Evolutionary conservation across 805 yeast genomes (phyloP).

Genomic region (Hanseniaspora hatyaiensis): DNA sequence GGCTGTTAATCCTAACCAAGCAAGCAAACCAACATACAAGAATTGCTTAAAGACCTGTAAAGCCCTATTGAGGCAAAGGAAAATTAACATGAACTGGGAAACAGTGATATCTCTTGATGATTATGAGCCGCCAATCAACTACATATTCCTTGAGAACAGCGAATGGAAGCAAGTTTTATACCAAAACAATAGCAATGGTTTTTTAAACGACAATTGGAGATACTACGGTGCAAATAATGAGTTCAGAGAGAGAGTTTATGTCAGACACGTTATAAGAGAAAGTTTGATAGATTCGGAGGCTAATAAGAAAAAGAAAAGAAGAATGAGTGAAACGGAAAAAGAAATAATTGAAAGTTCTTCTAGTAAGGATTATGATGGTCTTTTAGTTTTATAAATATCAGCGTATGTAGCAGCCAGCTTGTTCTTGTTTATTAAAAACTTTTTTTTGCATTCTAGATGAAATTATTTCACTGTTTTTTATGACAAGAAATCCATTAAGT

Average conservation of each 20-base stretch:
- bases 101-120: slow-evolving; percentile 5
- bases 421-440: no score
- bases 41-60: slow-evolving; percentile 2
- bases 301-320: no score
- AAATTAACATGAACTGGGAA: slow-evolving; percentile 9
- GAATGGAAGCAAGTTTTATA: slow-evolving; percentile 5
- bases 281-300: not conserved
- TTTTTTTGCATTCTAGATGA: no score
- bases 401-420: no score
- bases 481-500: slow-evolving; percentile 12
- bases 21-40: not conserved
- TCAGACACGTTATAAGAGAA: slow-evolving; percentile 6
- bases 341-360: no score
- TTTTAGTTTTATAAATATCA: slow-evolving; percentile 4
- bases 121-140: slow-evolving; percentile 10
- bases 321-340: no score
- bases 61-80: slow-evolving; percentile 5
- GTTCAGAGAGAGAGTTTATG: slow-evolving; percentile 10
- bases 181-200: not conserved
- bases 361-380: slow-evolving; percentile 5
- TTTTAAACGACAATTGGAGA: slow-evolving; percentile 5
- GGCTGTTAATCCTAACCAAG: no score
- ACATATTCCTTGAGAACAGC: not conserved
- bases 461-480: not conserved
- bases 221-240: not conserved